Evolutionary conservation across 192 early-diverging fungal genomes (phyloP), one percentile per base, ranked within the genome.

Genomic region (Linnemannia zychae): DNA sequence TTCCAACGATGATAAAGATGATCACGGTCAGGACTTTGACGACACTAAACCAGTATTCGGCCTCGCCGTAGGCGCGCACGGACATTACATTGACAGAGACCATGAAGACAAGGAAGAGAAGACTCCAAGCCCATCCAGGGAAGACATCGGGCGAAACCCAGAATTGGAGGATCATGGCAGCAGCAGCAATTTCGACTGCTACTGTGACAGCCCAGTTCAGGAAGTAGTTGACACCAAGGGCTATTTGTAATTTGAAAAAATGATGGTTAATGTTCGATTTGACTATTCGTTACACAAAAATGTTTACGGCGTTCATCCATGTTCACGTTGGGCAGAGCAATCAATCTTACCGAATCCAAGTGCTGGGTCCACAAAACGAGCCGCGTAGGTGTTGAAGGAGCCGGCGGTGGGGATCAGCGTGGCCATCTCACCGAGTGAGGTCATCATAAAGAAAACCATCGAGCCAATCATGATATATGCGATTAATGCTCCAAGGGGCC

Each of bases 281-380:
- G 16, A 28, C 2, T 18, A 44, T 68, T 68, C 0, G 69, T 46
- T 46, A 44, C 38, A 46, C 38, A 68, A 68, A 20, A 7, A 0
- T 22, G 7, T 57, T 57, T n/a, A 24, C 28, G 15, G 24, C 3
- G 24, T 12, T 12, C 28, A 33, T 63, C 24, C 28, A 31, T 44
- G 40, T 6, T 9, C 40, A 44, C 40, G 9, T n/a, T 60, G 33
- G 50, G 63, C 53, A 60, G 16, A n/a, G n/a, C n/a, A n/a, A 72
- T 52, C 18, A 34, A 40, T 37, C 72, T 93, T 89, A 36, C 92
- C 93, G 85, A 94, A 94, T 0, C 93, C 94, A n/a, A 95, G 84
- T n/a, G 95, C 92, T 9, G 96, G 96, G 86, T 97, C 96, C 37
- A 97, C 89, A 77, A 96, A 98, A 22, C 95, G 94, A n/a, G 92